phyloP scores from a whole-genome alignment of 345 rosid genomes.

The Eucalyptus tenuipes region DNA sequence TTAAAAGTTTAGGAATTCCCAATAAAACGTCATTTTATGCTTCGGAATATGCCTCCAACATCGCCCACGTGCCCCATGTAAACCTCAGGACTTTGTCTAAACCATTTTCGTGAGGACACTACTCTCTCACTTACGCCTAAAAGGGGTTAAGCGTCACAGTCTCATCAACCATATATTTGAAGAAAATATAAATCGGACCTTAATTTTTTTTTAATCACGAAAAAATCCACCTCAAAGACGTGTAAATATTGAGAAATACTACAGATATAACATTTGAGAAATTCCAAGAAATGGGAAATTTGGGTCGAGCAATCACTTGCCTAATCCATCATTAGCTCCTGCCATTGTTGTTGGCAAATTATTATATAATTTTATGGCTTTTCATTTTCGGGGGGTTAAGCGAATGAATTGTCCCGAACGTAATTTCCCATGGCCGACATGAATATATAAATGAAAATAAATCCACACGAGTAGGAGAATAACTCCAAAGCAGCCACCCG shows the following conservation, averaged over 20 bases:
- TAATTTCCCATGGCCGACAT: neutral
- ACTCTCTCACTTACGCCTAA: neutral
- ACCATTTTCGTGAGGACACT: neutral
- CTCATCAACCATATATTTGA: neutral
- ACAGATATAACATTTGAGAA: neutral
- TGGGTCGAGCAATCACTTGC: neutral
- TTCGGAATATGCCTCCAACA: neutral
- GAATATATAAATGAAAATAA: neutral
- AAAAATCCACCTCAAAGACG: neutral
- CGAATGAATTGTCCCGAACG: neutral
- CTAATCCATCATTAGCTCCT: neutral
- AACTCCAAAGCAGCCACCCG: neutral
- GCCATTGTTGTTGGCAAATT: neutral
- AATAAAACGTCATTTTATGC: neutral
- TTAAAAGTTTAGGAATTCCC: neutral
- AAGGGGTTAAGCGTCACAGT: neutral
- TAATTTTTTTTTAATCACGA: neutral
- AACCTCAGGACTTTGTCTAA: neutral
- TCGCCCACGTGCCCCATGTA: neutral
- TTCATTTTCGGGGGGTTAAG: neutral
- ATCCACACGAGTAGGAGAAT: neutral
- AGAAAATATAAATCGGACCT: neutral
- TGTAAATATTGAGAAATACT: neutral
- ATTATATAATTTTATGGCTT: neutral
- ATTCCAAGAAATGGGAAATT: neutral